Evolutionary conservation across 768 basidiomycete genomes (phyloP), one percentile per base, ranked within the genome.

Genomic region (Xanthoconium stramineum): DNA sequence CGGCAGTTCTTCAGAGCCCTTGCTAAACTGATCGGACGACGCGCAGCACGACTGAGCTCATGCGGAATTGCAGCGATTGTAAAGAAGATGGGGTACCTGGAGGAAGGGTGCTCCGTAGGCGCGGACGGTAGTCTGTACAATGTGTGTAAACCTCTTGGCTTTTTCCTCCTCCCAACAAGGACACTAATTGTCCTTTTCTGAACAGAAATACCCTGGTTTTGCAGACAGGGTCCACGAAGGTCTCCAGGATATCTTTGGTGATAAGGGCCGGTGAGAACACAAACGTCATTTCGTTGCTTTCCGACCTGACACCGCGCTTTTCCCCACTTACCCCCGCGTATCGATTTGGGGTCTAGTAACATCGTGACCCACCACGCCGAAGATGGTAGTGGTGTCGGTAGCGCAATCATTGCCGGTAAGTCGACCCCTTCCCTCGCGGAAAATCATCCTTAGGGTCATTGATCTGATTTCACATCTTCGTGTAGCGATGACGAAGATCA

Each of bases 21-120:
- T 37, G 92, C 96, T 1, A 88, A 88, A 65, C 80, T 97, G 50
- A 91, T 95, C 39, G 93, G 93, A 24, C 81, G 88, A 32, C 86
- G 96, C 20, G 92, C 96, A 0, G 97, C 96, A 12, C 79, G 96
- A 19, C 74, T 98, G 38, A 94, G 91, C 39, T 84, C 96, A 0
- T 99, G 96, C 66, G 96, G 97, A 59, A 98, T 99, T 63, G 96
- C 94, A 3, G 91, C 97, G 11, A 91, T 99, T 65, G 96, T 95
- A 52, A 85, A 86, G 74, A 97, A 93, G 80, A 95, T 91, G 85
- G 90, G 87, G 0, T 92, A 93, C 65, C 77, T 98, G 4, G 95
- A 98, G 17, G 86, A 94, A 59, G 92, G 91, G 0, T 95, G 94
- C 69, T 74, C 80, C 3, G 91, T 96, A 19, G 94, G 91, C 44